Conservation (phyloP, 768 basidiomycete species). For the Trametopsis cervina region DNA sequence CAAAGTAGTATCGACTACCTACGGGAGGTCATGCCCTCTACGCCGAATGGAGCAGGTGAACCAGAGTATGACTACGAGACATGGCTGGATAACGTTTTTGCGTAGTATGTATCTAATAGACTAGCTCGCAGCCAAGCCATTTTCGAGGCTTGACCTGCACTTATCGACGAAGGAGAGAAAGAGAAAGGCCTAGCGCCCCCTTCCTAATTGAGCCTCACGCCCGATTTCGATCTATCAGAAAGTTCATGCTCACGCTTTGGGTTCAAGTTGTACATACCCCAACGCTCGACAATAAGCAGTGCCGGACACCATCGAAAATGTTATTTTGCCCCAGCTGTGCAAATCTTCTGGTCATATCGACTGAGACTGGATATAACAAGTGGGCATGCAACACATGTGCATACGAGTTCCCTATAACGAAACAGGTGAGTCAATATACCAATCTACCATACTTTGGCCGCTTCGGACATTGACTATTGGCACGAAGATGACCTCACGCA, state of each 20-base stretch:
- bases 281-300: no score
- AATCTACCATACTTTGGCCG: no score
- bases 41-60: slow-evolving; percentile 47
- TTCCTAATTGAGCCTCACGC: no score
- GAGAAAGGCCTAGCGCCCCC: no score
- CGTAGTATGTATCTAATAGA: no score
- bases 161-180: no score
- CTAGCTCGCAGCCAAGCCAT: no score
- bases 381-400: slow-evolving; percentile 93
- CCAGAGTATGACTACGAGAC: slow-evolving; percentile 74
- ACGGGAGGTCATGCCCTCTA: slow-evolving; percentile 69
- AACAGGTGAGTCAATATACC: slow-evolving; percentile 54
- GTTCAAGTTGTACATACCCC: no score
- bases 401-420: slow-evolving; percentile 89
- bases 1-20: slow-evolving; percentile 72
- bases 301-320: slow-evolving; percentile 54
- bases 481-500: slow-evolving; percentile 85
- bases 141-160: no score
- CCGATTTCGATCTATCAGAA: no score
- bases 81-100: slow-evolving; percentile 78
- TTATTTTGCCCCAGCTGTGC: slow-evolving; percentile 94
- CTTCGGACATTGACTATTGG: no score
- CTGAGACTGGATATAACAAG: slow-evolving; percentile 79
- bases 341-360: slow-evolving; percentile 75
- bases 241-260: no score